A percentile compares a stretch with the other conserved stretches of the same genome.
phyloP scores from a whole-genome alignment of 331 rosid species.

The Saraca asoca region DNA sequence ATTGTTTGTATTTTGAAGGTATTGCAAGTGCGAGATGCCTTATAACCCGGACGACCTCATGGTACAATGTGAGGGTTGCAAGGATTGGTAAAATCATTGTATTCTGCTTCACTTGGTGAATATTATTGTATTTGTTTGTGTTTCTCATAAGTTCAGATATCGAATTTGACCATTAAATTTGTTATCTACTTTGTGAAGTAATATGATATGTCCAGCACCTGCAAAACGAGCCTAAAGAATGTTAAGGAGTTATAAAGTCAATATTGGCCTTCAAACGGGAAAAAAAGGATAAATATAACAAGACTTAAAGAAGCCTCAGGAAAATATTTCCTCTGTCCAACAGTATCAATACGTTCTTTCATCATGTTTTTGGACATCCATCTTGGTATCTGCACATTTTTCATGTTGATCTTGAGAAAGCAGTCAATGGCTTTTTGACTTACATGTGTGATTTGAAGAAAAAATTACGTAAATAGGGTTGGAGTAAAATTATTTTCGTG shows the following conservation, averaged over 20 bases:
- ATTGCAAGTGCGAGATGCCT: constrained; percentile 98
- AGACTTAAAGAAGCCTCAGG: constrained; percentile 7
- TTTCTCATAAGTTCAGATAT: neutral
- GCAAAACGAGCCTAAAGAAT: constrained; percentile 5
- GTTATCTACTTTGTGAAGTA: constrained; percentile 8
- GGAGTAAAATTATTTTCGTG: no score
- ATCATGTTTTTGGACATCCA: constrained; percentile 26
- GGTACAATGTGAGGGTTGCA: constrained; percentile 61
- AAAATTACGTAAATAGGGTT: no score
- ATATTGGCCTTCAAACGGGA: neutral
- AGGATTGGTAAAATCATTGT: constrained; percentile 50
- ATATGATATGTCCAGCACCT: constrained; percentile 12
- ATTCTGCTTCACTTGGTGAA: constrained; percentile 28
- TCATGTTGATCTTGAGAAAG: constrained; percentile 12
- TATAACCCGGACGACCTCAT: constrained; percentile 77
- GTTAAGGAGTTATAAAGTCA: constrained; percentile 15
- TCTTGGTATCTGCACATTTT: neutral
- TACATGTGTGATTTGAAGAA: constrained; percentile 4
- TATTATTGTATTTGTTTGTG: neutral
- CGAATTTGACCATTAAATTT: constrained; percentile 14
- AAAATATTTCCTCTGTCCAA: constrained; percentile 22
- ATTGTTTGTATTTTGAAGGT: constrained; percentile 55
- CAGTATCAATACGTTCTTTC: neutral
- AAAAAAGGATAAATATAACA: neutral
- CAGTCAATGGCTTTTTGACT: no score